These are phyloP conservation scores for Rhododendron ferrugineum DNA, from an alignment of 148 eudicot genomes.

Conservation along the genomic window DNA sequence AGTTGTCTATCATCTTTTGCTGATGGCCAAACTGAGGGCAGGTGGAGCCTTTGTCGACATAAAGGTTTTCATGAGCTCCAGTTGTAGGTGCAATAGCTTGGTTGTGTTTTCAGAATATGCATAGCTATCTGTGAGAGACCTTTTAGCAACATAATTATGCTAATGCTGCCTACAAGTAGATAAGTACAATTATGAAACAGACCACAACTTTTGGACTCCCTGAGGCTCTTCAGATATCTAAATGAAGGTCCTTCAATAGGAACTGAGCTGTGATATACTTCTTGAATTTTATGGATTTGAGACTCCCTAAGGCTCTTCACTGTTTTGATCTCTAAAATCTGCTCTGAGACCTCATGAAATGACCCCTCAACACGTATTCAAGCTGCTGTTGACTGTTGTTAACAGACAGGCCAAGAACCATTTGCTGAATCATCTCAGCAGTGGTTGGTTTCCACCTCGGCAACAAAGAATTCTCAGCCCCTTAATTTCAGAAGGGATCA, in stretches of 20 bases:
- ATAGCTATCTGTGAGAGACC: not conserved
- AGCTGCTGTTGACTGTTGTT: too few species aligned
- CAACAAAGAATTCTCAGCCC: not conserved
- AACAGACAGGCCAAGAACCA: not conserved
- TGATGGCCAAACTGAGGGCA: not conserved
- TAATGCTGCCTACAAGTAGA: not conserved
- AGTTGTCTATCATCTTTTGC: not conserved
- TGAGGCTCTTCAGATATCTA: not conserved
- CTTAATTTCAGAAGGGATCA: not conserved
- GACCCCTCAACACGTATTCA: too few species aligned
- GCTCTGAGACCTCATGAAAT: too few species aligned
- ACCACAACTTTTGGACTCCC: not conserved
- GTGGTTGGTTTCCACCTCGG: not conserved
- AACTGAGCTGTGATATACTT: not conserved
- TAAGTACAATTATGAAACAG: not conserved
- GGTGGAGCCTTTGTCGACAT: not conserved
- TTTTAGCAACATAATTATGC: not conserved
- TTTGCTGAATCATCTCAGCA: not conserved
- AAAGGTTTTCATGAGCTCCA: not conserved
- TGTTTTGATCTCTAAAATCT: too few species aligned
- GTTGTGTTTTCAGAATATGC: not conserved
- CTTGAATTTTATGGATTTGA: not conserved
- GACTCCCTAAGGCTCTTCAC: not conserved
- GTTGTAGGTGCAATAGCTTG: not conserved
- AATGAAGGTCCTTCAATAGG: not conserved